Percentiles rank a stretch among this genome's conserved stretches.
phyloP scores from a whole-genome alignment of 331 rosid species.

The Spiraea crenata region DNA sequence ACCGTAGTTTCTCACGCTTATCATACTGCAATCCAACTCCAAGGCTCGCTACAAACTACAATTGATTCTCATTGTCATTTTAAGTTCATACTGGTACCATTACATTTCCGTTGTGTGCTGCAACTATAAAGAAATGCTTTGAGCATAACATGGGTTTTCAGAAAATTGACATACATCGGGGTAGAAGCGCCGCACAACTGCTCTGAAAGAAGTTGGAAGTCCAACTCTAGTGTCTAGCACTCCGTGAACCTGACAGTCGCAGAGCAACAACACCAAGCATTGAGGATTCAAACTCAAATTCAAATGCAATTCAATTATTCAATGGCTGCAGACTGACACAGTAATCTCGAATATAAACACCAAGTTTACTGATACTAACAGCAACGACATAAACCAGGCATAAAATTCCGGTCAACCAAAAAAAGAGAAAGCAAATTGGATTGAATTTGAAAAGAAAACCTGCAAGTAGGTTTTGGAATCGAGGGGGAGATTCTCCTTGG shows the following conservation, averaged over 20 bases:
- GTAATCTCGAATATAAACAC: neutral
- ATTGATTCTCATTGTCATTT: constrained; percentile 2
- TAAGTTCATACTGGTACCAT: no score
- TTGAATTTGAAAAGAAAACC: constrained; percentile 32
- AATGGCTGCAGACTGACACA: neutral
- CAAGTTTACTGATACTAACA: neutral
- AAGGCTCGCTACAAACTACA: constrained; percentile 71
- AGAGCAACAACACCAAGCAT: neutral
- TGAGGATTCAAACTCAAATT: neutral
- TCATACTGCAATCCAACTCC: constrained; percentile 68
- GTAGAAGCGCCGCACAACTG: constrained; percentile 54
- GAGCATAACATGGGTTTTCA: neutral
- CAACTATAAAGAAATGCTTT: neutral
- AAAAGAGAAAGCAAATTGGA: neutral
- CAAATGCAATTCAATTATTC: neutral
- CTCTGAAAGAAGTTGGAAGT: constrained; percentile 49
- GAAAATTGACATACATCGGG: constrained; percentile 54
- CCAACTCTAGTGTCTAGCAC: constrained; percentile 78
- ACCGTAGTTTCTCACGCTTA: constrained; percentile 52
- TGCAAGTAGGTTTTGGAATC: constrained; percentile 68
- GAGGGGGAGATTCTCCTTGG: constrained; percentile 62
- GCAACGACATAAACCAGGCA: no score
- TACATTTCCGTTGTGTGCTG: neutral
- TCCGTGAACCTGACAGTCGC: constrained; percentile 53
- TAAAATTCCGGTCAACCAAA: neutral